These are phyloP conservation scores for Fusarium palustre DNA, from an alignment of 2,329 filamentous ascomycete species.

Conservation along the genomic window DNA sequence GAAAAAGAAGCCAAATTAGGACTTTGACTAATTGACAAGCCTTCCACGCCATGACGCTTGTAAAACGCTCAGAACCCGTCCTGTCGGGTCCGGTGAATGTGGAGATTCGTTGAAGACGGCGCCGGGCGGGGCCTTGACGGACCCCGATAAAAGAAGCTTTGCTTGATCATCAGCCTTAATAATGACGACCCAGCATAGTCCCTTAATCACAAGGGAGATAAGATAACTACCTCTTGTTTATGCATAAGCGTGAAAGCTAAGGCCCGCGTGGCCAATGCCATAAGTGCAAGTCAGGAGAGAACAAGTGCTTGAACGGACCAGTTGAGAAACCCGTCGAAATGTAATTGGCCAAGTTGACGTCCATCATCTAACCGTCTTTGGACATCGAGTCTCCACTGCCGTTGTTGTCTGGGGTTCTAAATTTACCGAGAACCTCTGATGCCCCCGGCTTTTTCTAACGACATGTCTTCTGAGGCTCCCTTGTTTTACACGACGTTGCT, in stretches of 20 bases:
- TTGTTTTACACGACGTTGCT: neutral
- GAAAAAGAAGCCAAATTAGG: neutral
- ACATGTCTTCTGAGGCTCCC: slow-evolving; percentile 20
- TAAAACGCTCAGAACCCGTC: neutral
- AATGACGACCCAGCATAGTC: neutral
- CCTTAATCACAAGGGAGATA: neutral
- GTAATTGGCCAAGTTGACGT: neutral
- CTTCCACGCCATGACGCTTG: neutral
- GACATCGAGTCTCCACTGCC: neutral
- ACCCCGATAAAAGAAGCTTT: slow-evolving; percentile 8
- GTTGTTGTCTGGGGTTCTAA: slow-evolving; percentile 5
- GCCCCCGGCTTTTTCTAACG: slow-evolving; percentile 33
- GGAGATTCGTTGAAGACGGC: neutral
- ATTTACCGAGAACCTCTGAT: slow-evolving; percentile 32
- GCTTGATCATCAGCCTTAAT: neutral
- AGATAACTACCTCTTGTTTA: neutral
- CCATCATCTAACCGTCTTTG: neutral
- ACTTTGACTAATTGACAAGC: neutral
- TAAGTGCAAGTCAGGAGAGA: neutral
- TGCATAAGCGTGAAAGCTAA: neutral
- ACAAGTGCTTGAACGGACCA: neutral
- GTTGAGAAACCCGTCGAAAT: neutral
- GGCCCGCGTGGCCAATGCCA: neutral
- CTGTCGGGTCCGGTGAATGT: slow-evolving; percentile 8
- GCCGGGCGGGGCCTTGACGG: slow-evolving; percentile 8